These are phyloP conservation scores for Podaxis rugospora DNA, from an alignment of 768 basidiomycete genomes.

Conservation along the genomic window DNA sequence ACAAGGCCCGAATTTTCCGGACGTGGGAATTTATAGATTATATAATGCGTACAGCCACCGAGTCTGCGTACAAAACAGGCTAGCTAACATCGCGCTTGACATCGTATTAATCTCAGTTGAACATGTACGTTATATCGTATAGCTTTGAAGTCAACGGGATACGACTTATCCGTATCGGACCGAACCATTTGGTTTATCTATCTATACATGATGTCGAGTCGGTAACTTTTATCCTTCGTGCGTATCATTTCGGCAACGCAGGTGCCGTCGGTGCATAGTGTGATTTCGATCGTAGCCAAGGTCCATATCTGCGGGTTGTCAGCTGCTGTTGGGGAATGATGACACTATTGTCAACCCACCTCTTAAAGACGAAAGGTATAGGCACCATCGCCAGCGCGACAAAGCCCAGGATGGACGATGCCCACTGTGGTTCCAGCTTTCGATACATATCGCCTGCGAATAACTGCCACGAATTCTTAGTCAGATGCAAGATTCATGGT, in stretches of 20 bases:
- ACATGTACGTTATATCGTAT: too few relatives aligned
- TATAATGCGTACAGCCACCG: background rate
- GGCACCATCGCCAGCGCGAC: slow-evolving; percentile 49
- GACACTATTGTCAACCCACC: slow-evolving; percentile 19
- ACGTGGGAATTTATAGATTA: background rate
- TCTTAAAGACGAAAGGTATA: slow-evolving; percentile 43
- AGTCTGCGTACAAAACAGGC: too few relatives aligned
- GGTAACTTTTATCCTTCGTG: background rate
- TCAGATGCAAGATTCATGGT: background rate
- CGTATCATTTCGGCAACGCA: background rate
- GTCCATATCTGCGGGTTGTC: slow-evolving; percentile 33
- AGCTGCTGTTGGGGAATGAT: background rate
- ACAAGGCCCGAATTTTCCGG: background rate
- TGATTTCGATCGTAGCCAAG: slow-evolving; percentile 36
- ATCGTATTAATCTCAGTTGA: too few relatives aligned
- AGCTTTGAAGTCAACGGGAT: too few relatives aligned
- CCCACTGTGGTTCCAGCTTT: slow-evolving; percentile 48
- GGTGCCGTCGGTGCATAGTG: slow-evolving; percentile 32
- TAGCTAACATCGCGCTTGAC: too few relatives aligned
- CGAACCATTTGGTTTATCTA: background rate
- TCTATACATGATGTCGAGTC: background rate
- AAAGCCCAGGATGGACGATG: slow-evolving; percentile 52
- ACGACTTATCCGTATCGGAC: too few relatives aligned
- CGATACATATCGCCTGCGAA: slow-evolving; percentile 55
- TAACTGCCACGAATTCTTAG: slow-evolving; percentile 25